A percentile compares a stretch with the other conserved stretches of the same genome.
Conservation (phyloP, 1,139 yeast species). For the Arxiozyma slooffiae region DNA sequence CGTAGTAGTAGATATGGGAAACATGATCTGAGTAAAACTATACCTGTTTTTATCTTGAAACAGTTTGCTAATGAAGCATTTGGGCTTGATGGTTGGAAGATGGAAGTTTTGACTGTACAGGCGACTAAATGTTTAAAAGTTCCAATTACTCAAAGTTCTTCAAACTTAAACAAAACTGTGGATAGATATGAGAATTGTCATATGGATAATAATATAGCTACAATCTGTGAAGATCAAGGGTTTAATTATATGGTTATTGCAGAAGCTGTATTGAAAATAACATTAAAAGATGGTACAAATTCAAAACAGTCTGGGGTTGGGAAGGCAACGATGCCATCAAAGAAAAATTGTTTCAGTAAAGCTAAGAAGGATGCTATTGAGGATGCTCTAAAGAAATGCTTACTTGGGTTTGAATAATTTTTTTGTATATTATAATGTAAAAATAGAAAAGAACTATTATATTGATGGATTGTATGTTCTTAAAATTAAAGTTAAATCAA, state of each 20-base stretch:
- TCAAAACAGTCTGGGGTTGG: constrained; percentile 25
- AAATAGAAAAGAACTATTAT: constrained; percentile 24
- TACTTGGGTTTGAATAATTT: constrained; percentile 25
- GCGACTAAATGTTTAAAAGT: constrained; percentile 13
- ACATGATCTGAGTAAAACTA: constrained; percentile 22
- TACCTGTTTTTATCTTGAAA: constrained; percentile 25
- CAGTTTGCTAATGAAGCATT: constrained; percentile 27
- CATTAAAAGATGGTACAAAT: constrained; percentile 28
- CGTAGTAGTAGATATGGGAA: constrained; percentile 25
- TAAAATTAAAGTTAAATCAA: background rate
- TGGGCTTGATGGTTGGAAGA: constrained; percentile 30
- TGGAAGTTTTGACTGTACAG: constrained; percentile 22
- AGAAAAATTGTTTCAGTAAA: constrained; percentile 24
- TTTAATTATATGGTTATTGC: constrained; percentile 20
- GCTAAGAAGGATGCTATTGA: constrained; percentile 27
- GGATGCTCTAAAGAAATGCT: constrained; percentile 25
- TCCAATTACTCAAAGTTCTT: constrained; percentile 1
- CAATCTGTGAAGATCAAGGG: constrained; percentile 2
- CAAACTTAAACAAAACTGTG: background rate
- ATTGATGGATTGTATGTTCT: constrained; percentile 24
- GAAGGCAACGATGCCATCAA: constrained; percentile 18
- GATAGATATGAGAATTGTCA: constrained; percentile 2
- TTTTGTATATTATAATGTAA: constrained; percentile 22
- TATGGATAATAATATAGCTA: background rate
- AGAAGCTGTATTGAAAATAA: constrained; percentile 24